A percentile compares a stretch with the other conserved stretches of the same genome.
Conservation (phyloP, 805 yeast genomes). For the Pichia californica region DNA sequence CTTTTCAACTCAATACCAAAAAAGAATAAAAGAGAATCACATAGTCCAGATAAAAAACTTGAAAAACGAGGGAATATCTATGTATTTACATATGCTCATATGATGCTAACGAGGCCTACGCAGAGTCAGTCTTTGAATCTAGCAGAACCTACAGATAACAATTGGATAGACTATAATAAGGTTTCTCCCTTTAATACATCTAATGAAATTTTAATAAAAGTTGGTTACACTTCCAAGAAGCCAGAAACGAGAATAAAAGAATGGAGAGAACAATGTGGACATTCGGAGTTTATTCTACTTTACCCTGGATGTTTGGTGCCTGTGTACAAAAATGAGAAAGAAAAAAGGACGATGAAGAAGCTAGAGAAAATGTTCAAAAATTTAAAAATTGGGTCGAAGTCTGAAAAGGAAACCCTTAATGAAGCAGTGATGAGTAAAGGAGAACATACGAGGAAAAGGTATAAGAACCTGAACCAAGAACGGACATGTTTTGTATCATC, state of each 20-base stretch:
- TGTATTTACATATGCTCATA: conserved; percentile 40
- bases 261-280: conserved; percentile 49
- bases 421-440: too few species aligned
- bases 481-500: conserved; percentile 32
- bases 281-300: conserved; percentile 33
- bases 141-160: conserved; percentile 21
- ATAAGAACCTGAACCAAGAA: conserved; percentile 5
- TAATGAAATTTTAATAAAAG: conserved; percentile 38
- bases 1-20: too few species aligned
- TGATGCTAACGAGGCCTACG: conserved; percentile 25
- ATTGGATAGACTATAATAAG: conserved; percentile 16
- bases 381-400: not conserved
- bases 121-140: conserved; percentile 35
- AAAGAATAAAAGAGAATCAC: too few species aligned
- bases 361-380: not conserved
- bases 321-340: not conserved
- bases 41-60: too few species aligned
- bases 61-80: conserved; percentile 40
- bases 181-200: conserved; percentile 34
- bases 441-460: conserved; percentile 2
- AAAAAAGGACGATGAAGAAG: not conserved
- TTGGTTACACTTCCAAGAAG: conserved; percentile 47
- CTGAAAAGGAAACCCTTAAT: not conserved
- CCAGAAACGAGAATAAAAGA: conserved; percentile 39
- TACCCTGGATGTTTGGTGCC: conserved; percentile 26